A percentile compares a stretch with the other conserved stretches of the same genome.
Conservation (phyloP, 768 basidiomycete genomes). For the Tylopilus rubrobrunneus region DNA sequence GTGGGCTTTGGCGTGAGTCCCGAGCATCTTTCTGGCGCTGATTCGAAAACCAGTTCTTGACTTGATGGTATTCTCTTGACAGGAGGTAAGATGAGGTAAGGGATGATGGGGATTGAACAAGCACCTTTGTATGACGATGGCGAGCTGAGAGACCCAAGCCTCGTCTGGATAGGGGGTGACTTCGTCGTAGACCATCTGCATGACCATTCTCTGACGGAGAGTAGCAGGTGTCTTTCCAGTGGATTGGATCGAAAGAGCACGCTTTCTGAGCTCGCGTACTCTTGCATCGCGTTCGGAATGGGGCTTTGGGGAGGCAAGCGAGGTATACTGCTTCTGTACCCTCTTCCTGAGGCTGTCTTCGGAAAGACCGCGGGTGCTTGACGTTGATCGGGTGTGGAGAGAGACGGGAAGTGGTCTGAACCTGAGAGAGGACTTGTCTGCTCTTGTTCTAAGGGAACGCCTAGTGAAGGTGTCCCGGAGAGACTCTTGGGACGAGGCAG, state of each 20-base stretch:
- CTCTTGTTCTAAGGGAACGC: slow-evolving; percentile 28
- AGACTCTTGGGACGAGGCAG: slow-evolving; percentile 25
- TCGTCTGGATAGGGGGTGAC: slow-evolving; percentile 64
- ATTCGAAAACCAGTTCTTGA: slow-evolving; percentile 69
- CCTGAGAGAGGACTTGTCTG: slow-evolving; percentile 25
- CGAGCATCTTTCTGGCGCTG: slow-evolving; percentile 49
- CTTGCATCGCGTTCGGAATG: slow-evolving; percentile 29
- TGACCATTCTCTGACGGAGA: slow-evolving; percentile 51
- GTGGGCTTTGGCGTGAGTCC: slow-evolving; percentile 33
- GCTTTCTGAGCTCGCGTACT: slow-evolving; percentile 30
- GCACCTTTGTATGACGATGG: slow-evolving; percentile 55
- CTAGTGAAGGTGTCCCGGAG: slow-evolving; percentile 20
- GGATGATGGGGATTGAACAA: not conserved
- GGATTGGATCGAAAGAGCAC: slow-evolving; percentile 31
- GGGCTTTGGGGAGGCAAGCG: slow-evolving; percentile 18
- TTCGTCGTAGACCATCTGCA: slow-evolving; percentile 61
- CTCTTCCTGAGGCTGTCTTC: slow-evolving; percentile 29
- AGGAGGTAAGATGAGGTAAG: slow-evolving; percentile 4
- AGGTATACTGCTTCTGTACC: slow-evolving; percentile 20
- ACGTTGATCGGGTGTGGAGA: slow-evolving; percentile 25
- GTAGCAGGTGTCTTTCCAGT: slow-evolving; percentile 47
- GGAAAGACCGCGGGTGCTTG: slow-evolving; percentile 19
- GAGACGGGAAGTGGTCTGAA: slow-evolving; percentile 23
- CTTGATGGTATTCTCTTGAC: slow-evolving; percentile 52
- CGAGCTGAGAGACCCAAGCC: slow-evolving; percentile 56